These are phyloP conservation scores for Rhizopogon vesiculosus DNA, from an alignment of 768 basidiomycete genomes.

Conservation along the genomic window DNA sequence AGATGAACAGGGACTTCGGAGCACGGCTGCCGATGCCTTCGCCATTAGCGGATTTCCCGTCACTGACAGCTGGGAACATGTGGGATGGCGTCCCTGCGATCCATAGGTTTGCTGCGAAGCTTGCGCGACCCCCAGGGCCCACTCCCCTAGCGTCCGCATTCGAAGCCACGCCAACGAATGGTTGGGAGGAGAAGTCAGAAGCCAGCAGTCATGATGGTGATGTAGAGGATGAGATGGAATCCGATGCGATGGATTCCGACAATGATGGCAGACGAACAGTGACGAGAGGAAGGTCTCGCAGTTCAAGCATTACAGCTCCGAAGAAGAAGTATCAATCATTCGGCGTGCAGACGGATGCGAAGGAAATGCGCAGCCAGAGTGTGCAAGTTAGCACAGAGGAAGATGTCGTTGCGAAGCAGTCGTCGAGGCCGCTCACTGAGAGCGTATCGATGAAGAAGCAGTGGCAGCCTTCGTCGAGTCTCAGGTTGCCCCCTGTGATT, in stretches of 20 bases:
- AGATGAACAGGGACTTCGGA: neutral
- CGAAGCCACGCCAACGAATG: constrained; percentile 36
- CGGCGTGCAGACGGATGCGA: constrained; percentile 66
- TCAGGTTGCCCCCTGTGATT: neutral
- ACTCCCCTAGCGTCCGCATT: constrained; percentile 44
- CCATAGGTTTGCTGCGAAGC: constrained; percentile 63
- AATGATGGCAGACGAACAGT: constrained; percentile 27
- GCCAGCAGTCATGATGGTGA: constrained; percentile 79
- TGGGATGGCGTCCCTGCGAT: constrained; percentile 85
- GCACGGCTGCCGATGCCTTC: constrained; percentile 28
- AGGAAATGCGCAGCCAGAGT: constrained; percentile 48
- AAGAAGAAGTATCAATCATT: constrained; percentile 48
- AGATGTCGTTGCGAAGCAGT: constrained; percentile 13
- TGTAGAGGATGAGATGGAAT: constrained; percentile 69
- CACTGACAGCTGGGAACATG: constrained; percentile 69
- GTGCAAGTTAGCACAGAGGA: constrained; percentile 48
- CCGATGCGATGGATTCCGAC: constrained; percentile 54
- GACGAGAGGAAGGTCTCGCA: constrained; percentile 30
- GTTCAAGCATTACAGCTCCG: constrained; percentile 21
- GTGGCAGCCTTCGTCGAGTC: constrained; percentile 11
- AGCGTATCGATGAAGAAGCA: constrained; percentile 17
- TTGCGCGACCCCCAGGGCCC: constrained; percentile 45
- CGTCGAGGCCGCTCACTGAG: constrained; percentile 17
- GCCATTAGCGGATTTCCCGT: constrained; percentile 43
- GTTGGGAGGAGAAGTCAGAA: constrained; percentile 45